Percentiles rank a stretch among this genome's conserved stretches.
Conservation (phyloP, 2,329 filamentous ascomycete species). For the Lasiodiplodia gonubiensis region DNA sequence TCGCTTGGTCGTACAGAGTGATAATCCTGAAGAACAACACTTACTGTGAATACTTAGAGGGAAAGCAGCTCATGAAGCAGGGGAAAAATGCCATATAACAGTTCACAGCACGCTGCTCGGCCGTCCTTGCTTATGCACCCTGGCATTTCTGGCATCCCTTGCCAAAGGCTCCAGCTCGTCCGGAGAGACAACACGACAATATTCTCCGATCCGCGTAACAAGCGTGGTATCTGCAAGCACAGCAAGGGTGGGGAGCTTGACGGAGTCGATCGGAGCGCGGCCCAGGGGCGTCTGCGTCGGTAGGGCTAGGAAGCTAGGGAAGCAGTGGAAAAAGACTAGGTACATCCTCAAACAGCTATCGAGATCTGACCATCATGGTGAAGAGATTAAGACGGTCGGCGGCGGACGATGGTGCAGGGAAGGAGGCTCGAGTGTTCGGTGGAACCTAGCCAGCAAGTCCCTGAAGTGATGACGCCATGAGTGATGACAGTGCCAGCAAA, state of each 20-base stretch:
- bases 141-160: slow-evolving; percentile 11
- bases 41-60: background rate
- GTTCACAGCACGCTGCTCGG: background rate
- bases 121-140: background rate
- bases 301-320: background rate
- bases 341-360: background rate
- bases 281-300: background rate
- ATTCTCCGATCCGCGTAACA: background rate
- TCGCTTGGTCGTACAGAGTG: background rate
- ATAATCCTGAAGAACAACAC: background rate
- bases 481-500: background rate
- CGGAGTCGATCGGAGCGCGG: slow-evolving; percentile 1
- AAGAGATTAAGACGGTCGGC: background rate
- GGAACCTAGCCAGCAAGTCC: background rate
- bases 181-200: background rate
- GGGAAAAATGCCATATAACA: background rate
- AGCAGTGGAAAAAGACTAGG: background rate
- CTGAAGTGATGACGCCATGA: slow-evolving; percentile 21
- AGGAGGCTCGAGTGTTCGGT: background rate
- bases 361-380: background rate
- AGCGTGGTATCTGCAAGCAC: background rate
- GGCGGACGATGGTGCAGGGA: background rate
- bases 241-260: background rate
- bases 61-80: background rate
- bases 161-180: background rate